Base-by-base conservation (phyloP, 768 basidiomycete genomes). In the Hysterangium stoloniferum region DNA sequence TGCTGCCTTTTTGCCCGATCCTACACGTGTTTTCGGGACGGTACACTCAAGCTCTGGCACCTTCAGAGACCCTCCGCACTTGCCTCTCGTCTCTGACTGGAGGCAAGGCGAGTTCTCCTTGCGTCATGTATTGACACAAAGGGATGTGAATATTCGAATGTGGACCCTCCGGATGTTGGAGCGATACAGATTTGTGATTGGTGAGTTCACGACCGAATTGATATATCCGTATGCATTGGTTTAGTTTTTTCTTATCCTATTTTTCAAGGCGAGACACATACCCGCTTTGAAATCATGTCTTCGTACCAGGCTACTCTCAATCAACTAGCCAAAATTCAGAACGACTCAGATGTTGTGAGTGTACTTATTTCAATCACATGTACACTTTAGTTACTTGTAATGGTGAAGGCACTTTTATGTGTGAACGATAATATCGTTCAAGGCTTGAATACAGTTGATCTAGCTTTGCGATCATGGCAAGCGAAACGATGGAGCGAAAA, bases 181-280 rank as follows among this genome's bases (percentile, higher is more conserved):
- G 48, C 64, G 67, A 8, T 68, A 68, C 51, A 60, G 64, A 28
- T 67, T 66, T 53, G 61, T 61, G 6, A 58, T 68, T 48, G 67
- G 64, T 52, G 36, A 37, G 49, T 59, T 48, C 15, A 54, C 56
- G 0, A 43, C 55, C 27, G 59, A 56, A 27, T 56, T 66, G 12
- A 33, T 19, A n/a, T n/a, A n/a, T 19, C 22, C 2, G 15, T 25
- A 12, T 24, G 12, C 20, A 41, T 45, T 45, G n/a, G 3, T 45
- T 13, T 17, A 15, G 5, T n/a, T 11, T 13, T 2, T n/a, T 3
- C 28, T 15, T 12, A 31, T n/a, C n/a, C 2, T 45, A 31, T 31
- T 22, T n/a, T 45, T 45, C 8, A 17, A 45, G 44, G 44, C 13
- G 24, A 51, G 43, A 51, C 49, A 31, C 15, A 37, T 1, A 51